Evolutionary conservation across 1,284 basidiomycete species (phyloP).

Genomic region (Leccinum colubrinum): DNA sequence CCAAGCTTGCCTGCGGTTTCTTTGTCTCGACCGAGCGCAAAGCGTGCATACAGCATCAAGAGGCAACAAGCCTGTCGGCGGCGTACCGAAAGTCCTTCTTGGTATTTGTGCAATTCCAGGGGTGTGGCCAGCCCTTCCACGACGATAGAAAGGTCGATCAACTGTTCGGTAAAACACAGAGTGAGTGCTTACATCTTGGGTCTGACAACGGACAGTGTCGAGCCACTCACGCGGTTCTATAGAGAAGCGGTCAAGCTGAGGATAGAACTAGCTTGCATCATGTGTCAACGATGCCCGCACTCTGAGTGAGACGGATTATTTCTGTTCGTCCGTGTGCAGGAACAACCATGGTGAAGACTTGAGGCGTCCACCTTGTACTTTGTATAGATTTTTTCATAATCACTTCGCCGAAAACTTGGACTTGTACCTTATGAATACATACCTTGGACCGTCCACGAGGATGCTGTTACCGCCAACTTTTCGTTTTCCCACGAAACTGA

Average conservation of each 20-base stretch:
- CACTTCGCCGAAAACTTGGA: background rate
- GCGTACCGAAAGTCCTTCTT: slow-evolving; percentile 3
- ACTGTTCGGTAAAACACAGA: slow-evolving; percentile 32
- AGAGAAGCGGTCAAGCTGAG: slow-evolving; percentile 33
- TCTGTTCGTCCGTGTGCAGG: slow-evolving; percentile 32
- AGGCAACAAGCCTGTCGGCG: slow-evolving; percentile 13
- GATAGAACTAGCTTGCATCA: slow-evolving; percentile 32
- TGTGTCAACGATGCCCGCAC: slow-evolving; percentile 34
- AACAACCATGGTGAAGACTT: slow-evolving; percentile 34
- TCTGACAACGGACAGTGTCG: background rate
- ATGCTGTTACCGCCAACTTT: background rate
- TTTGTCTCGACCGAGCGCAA: slow-evolving; percentile 12
- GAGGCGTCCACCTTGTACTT: slow-evolving; percentile 8
- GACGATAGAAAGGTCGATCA: slow-evolving; percentile 28
- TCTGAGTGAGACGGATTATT: slow-evolving; percentile 29
- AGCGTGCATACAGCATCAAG: slow-evolving; percentile 2
- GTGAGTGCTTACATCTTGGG: slow-evolving; percentile 21
- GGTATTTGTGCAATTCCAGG: slow-evolving; percentile 26
- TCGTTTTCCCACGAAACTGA: background rate
- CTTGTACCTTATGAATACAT: background rate
- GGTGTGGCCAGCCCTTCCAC: slow-evolving; percentile 25
- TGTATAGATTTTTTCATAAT: slow-evolving; percentile 1
- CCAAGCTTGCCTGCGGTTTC: slow-evolving; percentile 6
- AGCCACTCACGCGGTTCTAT: slow-evolving; percentile 8
- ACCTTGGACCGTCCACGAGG: background rate